A percentile compares a stretch with the other conserved stretches of the same genome.
phyloP scores from a whole-genome alignment of 306 rosid genomes.

The Trifolium dubium region DNA sequence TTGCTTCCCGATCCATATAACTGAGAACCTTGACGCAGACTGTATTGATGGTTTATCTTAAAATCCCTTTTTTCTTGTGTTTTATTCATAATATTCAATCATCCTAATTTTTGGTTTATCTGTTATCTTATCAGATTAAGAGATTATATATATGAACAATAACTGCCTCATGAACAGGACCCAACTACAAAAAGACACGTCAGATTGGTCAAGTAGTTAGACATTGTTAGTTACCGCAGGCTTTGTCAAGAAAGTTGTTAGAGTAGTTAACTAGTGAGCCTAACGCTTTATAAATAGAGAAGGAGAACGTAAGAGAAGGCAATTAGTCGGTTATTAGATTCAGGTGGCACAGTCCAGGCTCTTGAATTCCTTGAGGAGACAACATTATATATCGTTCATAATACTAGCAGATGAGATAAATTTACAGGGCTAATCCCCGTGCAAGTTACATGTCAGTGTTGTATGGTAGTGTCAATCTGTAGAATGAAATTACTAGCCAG shows the following conservation, averaged over 20 bases:
- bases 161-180: neutral
- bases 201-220: slow-evolving; percentile 6
- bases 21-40: slow-evolving; percentile 8
- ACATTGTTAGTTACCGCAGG: neutral
- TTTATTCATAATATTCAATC: slow-evolving; percentile 17
- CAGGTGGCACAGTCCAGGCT: neutral
- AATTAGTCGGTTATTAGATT: neutral
- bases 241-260: neutral
- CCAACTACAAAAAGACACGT: neutral
- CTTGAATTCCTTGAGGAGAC: slow-evolving; percentile 1
- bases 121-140: slow-evolving; percentile 26
- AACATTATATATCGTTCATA: neutral
- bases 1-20: slow-evolving; percentile 25
- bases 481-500: neutral
- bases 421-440: neutral
- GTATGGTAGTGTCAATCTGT: neutral
- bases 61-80: neutral
- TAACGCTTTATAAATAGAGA: neutral
- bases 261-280: neutral
- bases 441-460: neutral
- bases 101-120: slow-evolving; percentile 24
- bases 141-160: slow-evolving; percentile 25
- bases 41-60: slow-evolving; percentile 18
- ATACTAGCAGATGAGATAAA: slow-evolving; percentile 28
- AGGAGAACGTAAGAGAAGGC: neutral